Evolutionary conservation across 1,139 yeast genomes (phyloP).

Genomic region (Fermentozyma sake): DNA sequence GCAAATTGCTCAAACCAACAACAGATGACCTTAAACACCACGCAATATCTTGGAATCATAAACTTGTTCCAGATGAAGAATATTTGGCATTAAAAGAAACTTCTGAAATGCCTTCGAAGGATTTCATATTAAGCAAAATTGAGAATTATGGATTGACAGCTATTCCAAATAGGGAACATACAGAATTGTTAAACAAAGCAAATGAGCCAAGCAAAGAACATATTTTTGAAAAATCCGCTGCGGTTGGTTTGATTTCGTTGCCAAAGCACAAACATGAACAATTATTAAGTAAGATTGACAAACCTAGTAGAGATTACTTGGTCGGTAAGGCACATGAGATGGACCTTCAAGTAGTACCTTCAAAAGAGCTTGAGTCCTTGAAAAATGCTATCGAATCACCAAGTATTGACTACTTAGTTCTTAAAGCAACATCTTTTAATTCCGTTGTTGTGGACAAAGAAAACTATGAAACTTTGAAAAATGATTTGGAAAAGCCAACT

Average conservation of each 20-base stretch:
- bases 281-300: conserved; percentile 7
- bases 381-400: conserved; percentile 10
- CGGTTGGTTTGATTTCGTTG: conserved; percentile 16
- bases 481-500: conserved; percentile 16
- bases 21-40: conserved; percentile 6
- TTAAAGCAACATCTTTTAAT: conserved; percentile 11
- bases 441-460: conserved; percentile 6
- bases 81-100: conserved; percentile 6
- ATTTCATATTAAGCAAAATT: conserved; percentile 13
- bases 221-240: conserved; percentile 27
- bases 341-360: conserved; percentile 6
- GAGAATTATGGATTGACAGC: conserved; percentile 14
- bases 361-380: conserved; percentile 8
- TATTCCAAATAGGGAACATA: conserved; percentile 12
- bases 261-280: conserved; percentile 12
- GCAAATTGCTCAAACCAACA: conserved; percentile 8
- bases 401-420: conserved; percentile 13
- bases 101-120: conserved; percentile 7
- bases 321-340: conserved; percentile 6
- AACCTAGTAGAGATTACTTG: conserved; percentile 12
- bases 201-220: conserved; percentile 32
- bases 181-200: conserved; percentile 19
- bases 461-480: conserved; percentile 7
- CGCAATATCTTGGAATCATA: conserved; percentile 7
- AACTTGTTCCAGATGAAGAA: conserved; percentile 6